phyloP scores from a whole-genome alignment of 257 asterid genomes.

The Perilla frutescens region DNA sequence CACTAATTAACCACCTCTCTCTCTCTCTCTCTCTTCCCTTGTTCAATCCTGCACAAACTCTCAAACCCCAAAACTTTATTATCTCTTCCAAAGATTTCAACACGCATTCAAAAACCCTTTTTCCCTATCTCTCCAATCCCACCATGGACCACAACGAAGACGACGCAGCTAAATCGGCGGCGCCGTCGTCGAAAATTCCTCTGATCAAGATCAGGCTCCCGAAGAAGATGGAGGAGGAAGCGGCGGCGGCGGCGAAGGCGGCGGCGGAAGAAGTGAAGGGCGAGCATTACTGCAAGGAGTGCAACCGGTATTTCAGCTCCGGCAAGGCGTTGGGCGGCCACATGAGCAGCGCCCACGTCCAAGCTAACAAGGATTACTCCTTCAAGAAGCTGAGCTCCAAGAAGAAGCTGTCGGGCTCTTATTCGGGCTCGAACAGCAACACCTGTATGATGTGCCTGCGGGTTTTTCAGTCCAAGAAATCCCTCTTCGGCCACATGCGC shows the following conservation, averaged over 20 bases:
- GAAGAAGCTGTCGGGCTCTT: background rate
- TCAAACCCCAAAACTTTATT: no score
- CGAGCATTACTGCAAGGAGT: slow-evolving; percentile 48
- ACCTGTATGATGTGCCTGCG: slow-evolving; percentile 33
- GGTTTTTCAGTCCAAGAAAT: slow-evolving; percentile 47
- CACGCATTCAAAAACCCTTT: no score
- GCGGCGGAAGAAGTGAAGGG: slow-evolving; percentile 11
- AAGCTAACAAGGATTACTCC: slow-evolving; percentile 52
- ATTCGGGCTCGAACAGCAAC: background rate
- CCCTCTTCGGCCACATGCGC: slow-evolving; percentile 73
- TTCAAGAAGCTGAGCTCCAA: slow-evolving; percentile 36
- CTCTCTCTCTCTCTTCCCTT: no score
- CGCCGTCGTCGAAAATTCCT: background rate
- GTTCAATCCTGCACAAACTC: no score
- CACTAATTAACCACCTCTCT: background rate
- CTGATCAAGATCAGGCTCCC: slow-evolving; percentile 21
- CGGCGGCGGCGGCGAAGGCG: background rate
- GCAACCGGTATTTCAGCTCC: slow-evolving; percentile 55
- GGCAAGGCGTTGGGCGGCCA: slow-evolving; percentile 90
- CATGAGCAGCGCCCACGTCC: slow-evolving; percentile 79
- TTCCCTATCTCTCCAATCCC: background rate
- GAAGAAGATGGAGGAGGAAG: background rate
- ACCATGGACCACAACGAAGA: background rate
- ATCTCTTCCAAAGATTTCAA: no score
- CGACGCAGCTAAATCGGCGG: background rate